A percentile compares a stretch with the other conserved stretches of the same genome.
phyloP scores from a whole-genome alignment of 2,329 filamentous ascomycete species.

The Knoxdaviesia capensis region DNA sequence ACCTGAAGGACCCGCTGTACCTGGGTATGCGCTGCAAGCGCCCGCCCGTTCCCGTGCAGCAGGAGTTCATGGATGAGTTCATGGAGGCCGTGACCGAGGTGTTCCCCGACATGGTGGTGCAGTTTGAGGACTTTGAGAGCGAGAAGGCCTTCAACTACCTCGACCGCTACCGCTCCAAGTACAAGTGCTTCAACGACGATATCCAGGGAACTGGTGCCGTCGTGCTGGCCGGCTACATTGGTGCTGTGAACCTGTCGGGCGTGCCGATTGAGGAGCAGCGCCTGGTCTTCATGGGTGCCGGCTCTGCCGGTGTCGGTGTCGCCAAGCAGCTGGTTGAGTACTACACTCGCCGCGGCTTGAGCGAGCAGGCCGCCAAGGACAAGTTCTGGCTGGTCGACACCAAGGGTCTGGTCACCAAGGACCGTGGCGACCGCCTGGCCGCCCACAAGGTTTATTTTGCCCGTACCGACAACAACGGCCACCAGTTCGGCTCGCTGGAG shows the following conservation, averaged over 20 bases:
- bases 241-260: conserved; percentile 63
- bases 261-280: conserved; percentile 78
- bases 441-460: conserved; percentile 69
- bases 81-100: conserved; percentile 76
- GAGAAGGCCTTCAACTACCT: conserved; percentile 79
- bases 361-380: conserved; percentile 66
- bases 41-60: conserved; percentile 56
- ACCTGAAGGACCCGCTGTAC: conserved; percentile 57
- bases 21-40: conserved; percentile 76
- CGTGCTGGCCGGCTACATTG: conserved; percentile 62
- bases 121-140: conserved; percentile 97
- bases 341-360: conserved; percentile 81
- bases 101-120: conserved; percentile 49
- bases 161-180: conserved; percentile 67
- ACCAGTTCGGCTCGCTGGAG: conserved; percentile 60
- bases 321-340: conserved; percentile 96
- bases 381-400: conserved; percentile 98
- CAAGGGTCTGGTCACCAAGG: conserved; percentile 80
- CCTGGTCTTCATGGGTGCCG: conserved; percentile 89
- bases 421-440: conserved; percentile 83
- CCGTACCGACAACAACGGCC: conserved; percentile 40
- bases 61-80: conserved; percentile 90
- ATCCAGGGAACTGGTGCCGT: conserved; percentile 96
- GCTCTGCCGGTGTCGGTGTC: conserved; percentile 88
- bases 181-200: conserved; percentile 97